Percentiles rank a stretch among this genome's conserved stretches.
These are phyloP conservation scores for Annulohypoxylon bovei DNA, from an alignment of 495 filamentous ascomycete genomes.

Conservation along the genomic window DNA sequence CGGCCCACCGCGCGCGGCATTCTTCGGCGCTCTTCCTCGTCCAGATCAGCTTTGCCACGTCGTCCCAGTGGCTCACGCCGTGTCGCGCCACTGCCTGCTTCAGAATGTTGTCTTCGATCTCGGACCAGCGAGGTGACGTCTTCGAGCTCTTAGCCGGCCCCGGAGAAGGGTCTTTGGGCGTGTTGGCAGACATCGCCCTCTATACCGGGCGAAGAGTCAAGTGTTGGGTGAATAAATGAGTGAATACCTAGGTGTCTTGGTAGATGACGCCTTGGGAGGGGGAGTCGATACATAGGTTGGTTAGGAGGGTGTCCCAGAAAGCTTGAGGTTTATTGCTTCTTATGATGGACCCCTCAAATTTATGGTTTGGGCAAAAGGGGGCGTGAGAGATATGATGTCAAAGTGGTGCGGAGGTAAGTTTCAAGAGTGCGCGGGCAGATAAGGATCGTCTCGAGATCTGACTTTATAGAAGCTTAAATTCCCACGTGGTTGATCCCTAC, in stretches of 20 bases:
- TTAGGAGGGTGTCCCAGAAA: background rate
- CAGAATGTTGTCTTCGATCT: slow-evolving; percentile 35
- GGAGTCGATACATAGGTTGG: background rate
- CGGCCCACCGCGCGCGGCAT: slow-evolving; percentile 26
- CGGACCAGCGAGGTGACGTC: slow-evolving; percentile 16
- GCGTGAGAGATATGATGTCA: slow-evolving; percentile 4
- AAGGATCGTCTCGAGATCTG: background rate
- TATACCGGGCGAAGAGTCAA: background rate
- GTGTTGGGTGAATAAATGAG: background rate
- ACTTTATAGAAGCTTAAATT: slow-evolving; percentile 9
- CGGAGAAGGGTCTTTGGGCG: background rate
- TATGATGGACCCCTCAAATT: background rate
- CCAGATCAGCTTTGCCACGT: slow-evolving; percentile 30
- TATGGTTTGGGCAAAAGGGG: background rate
- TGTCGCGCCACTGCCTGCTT: slow-evolving; percentile 27
- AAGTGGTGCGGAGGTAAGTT: background rate
- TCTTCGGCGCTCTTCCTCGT: slow-evolving; percentile 24
- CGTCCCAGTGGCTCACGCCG: slow-evolving; percentile 31
- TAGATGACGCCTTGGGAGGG: no score
- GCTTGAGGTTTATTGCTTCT: background rate
- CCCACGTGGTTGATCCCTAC: background rate
- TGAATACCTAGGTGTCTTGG: no score
- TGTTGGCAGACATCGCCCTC: background rate
- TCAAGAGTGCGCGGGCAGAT: background rate
- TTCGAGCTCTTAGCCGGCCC: background rate